Evolutionary conservation across 192 early-diverging fungal genomes (phyloP).

Genomic region (Podila verticillata): DNA sequence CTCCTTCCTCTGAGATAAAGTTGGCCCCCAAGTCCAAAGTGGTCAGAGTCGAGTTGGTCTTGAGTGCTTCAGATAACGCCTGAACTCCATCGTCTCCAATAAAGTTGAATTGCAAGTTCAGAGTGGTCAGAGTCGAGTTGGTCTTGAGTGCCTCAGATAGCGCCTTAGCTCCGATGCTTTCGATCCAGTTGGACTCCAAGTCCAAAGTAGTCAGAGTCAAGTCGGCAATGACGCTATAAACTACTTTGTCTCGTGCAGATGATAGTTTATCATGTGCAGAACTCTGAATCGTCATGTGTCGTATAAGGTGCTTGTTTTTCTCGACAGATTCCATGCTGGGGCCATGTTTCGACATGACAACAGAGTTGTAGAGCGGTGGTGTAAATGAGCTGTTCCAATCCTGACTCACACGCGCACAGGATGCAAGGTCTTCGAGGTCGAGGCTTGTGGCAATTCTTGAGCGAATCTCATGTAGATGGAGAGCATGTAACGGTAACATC

Average conservation of each 20-base stretch:
- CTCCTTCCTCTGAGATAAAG: too few relatives aligned
- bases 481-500: neutral
- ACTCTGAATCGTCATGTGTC: neutral
- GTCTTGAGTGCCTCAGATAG: slow-evolving; percentile 11
- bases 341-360: neutral
- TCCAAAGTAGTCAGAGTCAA: too few relatives aligned
- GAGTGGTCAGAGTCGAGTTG: slow-evolving; percentile 13
- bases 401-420: slow-evolving; percentile 9
- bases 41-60: too few relatives aligned
- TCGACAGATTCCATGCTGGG: slow-evolving; percentile 9
- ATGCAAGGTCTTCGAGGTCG: slow-evolving; percentile 3
- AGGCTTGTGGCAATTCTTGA: slow-evolving; percentile 2
- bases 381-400: slow-evolving; percentile 4
- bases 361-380: neutral
- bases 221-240: too few relatives aligned
- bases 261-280: too few relatives aligned
- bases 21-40: too few relatives aligned
- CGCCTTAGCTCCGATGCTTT: neutral
- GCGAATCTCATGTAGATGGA: too few relatives aligned
- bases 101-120: too few relatives aligned
- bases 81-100: too few relatives aligned
- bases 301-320: slow-evolving; percentile 6
- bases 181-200: neutral
- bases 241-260: too few relatives aligned
- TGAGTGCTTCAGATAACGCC: too few relatives aligned